Percentiles rank a stretch among this genome's conserved stretches.
Conservation (phyloP, 768 basidiomycete genomes). For the Fomitopsis serialis region DNA sequence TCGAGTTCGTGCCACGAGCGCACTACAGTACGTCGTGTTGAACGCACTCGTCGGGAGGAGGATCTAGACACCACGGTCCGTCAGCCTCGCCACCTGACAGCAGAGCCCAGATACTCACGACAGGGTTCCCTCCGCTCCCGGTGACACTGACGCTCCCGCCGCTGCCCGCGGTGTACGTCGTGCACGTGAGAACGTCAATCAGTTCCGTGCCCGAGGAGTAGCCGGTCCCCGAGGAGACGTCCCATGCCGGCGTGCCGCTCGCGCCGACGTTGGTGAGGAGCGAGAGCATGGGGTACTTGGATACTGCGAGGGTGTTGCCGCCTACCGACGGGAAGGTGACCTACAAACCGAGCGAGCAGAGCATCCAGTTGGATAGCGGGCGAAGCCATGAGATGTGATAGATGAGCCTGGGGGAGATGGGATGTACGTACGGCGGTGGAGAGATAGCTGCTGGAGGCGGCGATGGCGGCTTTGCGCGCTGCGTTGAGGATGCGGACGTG, state of each 20-base stretch:
- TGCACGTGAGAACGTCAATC: constrained; percentile 52
- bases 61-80: background rate
- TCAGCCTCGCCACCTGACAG: too few species aligned
- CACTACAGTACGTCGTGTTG: background rate
- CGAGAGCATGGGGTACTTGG: constrained; percentile 50
- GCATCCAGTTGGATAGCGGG: too few species aligned
- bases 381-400: too few species aligned
- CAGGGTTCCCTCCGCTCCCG: constrained; percentile 33
- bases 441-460: constrained; percentile 35
- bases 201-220: constrained; percentile 38
- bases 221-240: constrained; percentile 31
- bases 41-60: background rate
- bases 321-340: constrained; percentile 39
- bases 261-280: constrained; percentile 52
- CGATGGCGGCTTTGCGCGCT: constrained; percentile 41
- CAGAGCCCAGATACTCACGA: background rate
- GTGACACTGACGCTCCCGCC: constrained; percentile 36
- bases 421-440: constrained; percentile 43
- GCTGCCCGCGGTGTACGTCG: constrained; percentile 27
- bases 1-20: background rate
- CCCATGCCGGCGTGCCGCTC: constrained; percentile 34
- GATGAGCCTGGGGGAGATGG: too few species aligned
- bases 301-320: constrained; percentile 37
- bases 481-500: constrained; percentile 45
- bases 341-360: constrained; percentile 20